Evolutionary conservation across 2,329 filamentous ascomycete species (phyloP), one percentile per base, ranked within the genome.

Genomic region (Chaetomiaceae sp.): DNA sequence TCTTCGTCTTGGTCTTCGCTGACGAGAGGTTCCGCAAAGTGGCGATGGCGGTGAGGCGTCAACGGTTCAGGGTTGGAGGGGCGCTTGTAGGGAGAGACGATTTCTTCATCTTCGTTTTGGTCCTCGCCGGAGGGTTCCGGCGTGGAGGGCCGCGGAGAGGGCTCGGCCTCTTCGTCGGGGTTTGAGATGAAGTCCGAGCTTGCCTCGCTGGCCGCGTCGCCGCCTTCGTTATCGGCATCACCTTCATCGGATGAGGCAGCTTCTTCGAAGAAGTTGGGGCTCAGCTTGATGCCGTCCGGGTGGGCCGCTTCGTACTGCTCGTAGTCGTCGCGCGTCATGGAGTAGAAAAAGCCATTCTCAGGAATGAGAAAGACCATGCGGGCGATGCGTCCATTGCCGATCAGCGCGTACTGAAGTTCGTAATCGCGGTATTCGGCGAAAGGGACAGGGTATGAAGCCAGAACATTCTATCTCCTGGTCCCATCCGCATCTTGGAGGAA

Each of bases 121-220:
- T 16, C 20, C 2, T 31, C 3, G 7, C 16, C 19, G 16, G 7
- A 35, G 21, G n/a, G 41, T 20, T 20, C 17, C 20, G 19, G 12
- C 8, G n/a, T 41, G 25, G n/a, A n/a, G n/a, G n/a, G n/a, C n/a
- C n/a, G n/a, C n/a, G n/a, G n/a, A n/a, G n/a, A n/a, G n/a, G n/a
- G n/a, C n/a, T n/a, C n/a, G n/a, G n/a, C n/a, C 13, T 27, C n/a
- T 12, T 52, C 40, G 8, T 53, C 40, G 2, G 45, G 50, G 17
- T 46, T 19, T 3, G 23, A 34, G 19, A 53, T 21, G 37, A 46
- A 49, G 13, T 35, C 51, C 3, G 46, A 49, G 42, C 42, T 53
- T 5, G 33, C 19, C 3, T 20, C 37, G 42, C 44, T 48, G 3
- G 5, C 7, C 6, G 2, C 12, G 12, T 49, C 40, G 10, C 42